These are phyloP conservation scores for Saccharomycopsis crataegensis DNA, from an alignment of 1,139 yeast genomes.

Conservation along the genomic window DNA sequence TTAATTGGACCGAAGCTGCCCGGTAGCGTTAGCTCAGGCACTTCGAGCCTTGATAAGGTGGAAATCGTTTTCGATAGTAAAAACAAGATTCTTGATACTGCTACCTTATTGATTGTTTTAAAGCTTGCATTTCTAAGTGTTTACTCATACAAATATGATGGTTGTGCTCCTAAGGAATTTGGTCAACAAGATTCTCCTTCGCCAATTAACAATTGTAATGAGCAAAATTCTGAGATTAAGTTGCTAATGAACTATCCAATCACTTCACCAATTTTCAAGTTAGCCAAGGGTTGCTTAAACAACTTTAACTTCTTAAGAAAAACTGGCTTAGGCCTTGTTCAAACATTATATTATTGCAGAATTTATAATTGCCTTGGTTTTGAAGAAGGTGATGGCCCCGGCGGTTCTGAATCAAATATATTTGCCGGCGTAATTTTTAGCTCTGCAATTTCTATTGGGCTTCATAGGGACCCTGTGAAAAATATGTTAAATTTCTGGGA, in stretches of 20 bases:
- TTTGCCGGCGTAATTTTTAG: constrained; percentile 33
- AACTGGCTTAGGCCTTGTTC: constrained; percentile 37
- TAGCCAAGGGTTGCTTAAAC: constrained; percentile 29
- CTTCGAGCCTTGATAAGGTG: constrained; percentile 9
- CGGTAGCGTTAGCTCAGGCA: background rate
- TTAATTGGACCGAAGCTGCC: constrained; percentile 19
- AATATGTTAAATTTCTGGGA: constrained; percentile 20
- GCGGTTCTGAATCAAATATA: constrained; percentile 39
- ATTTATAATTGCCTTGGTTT: constrained; percentile 43
- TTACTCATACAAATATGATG: background rate
- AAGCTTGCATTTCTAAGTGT: constrained; percentile 13
- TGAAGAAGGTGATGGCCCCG: constrained; percentile 42
- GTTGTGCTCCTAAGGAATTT: background rate
- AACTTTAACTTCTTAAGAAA: constrained; percentile 31
- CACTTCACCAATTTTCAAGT: constrained; percentile 27
- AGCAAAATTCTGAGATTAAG: constrained; percentile 19
- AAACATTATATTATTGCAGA: constrained; percentile 41
- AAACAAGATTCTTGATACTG: constrained; percentile 34
- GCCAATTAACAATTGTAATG: too few species aligned
- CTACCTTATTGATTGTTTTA: constrained; percentile 35
- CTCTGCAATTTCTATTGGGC: constrained; percentile 34
- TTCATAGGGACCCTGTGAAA: constrained; percentile 36
- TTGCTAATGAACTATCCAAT: constrained; percentile 30
- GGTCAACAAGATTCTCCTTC: too few species aligned
- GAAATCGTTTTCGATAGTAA: constrained; percentile 12